Evolutionary conservation across 23 red algal genomes (phyloP), one percentile per base, ranked within the genome.

Genomic region (Rhodosorus marinus): DNA sequence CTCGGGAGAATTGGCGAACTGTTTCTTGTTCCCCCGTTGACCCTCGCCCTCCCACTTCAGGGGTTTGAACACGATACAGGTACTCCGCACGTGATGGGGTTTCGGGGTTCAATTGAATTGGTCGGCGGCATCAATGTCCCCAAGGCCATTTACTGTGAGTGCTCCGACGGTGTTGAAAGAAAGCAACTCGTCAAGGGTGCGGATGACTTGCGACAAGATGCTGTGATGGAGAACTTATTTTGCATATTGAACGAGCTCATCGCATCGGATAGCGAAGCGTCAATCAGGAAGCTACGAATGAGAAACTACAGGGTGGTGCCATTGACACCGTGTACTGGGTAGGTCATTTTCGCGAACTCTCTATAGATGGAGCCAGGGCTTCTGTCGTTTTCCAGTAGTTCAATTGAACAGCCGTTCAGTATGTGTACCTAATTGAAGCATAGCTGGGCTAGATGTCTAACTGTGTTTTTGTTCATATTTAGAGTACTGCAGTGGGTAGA

Each of bases 221-320:
- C 78, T 14, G 67, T 75, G n/a, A 81, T 98, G 70, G 67, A 86
- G 60, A 79, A 98, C 72, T 64, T 98, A 30, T 98, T 98, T 29
- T 70, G 64, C 20, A 57, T 98, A 14, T 63, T 98, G 25, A 98
- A 98, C 34, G 70, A 52, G 31, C 56, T 98, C 27, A 60, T 98
- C 21, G 55, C 62, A 41, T 52, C 29, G 28, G 79, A 84, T 29
- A 55, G 11, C 5, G 49, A 31, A 23, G 54, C 79, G 31, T n/a
- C 79, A 28, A 38, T 35, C 26, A 64, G 74, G 35, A 73, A 63
- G 29, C 57, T 98, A 26, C 50, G 54, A 20, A 62, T 98, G 2
- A 47, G 75, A 19, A 83, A 74, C 33, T 98, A 86, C 47, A 51
- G 61, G 29, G 81, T 98, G 62, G 51, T 98, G 33, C 90, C 90